Conservation (phyloP, 192 early-diverging fungal species). For the Jimgerdemannia flammicorona region DNA sequence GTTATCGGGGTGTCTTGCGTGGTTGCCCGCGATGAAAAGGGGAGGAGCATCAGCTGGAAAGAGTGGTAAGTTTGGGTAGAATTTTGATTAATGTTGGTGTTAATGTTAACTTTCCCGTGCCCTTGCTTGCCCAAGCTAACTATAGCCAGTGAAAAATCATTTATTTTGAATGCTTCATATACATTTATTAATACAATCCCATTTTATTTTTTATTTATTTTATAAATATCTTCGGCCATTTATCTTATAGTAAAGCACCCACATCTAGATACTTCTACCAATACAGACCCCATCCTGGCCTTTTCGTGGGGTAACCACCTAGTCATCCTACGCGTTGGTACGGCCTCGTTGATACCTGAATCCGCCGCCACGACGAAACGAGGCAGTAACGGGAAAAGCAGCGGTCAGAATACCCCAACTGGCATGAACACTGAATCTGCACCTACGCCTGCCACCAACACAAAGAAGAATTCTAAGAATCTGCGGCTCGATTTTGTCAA, state of each 20-base stretch:
- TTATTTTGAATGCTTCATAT: too few species aligned
- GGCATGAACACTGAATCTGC: background rate
- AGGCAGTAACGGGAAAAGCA: background rate
- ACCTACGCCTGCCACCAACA: background rate
- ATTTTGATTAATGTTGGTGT: background rate
- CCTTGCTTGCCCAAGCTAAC: too few species aligned
- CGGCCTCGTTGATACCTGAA: background rate
- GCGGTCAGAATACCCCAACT: background rate
- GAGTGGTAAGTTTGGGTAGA: constrained; percentile 2
- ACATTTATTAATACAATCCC: too few species aligned
- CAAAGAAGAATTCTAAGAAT: constrained; percentile 11
- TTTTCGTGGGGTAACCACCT: constrained; percentile 56
- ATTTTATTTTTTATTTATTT: constrained; percentile 3
- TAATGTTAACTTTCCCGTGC: too few species aligned
- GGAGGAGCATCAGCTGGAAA: constrained; percentile 14
- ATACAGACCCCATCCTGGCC: constrained; percentile 50
- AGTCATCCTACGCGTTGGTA: constrained; percentile 40
- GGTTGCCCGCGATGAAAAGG: constrained; percentile 51
- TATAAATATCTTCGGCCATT: background rate
- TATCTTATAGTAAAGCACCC: background rate
- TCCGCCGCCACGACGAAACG: background rate
- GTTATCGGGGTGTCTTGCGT: constrained; percentile 50
- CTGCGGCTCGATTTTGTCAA: constrained; percentile 32
- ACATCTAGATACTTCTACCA: constrained; percentile 20
- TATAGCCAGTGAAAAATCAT: too few species aligned